Percentiles rank a stretch among this genome's conserved stretches.
phyloP scores from a whole-genome alignment of 306 rosid genomes.

The Medicago ruthenica region DNA sequence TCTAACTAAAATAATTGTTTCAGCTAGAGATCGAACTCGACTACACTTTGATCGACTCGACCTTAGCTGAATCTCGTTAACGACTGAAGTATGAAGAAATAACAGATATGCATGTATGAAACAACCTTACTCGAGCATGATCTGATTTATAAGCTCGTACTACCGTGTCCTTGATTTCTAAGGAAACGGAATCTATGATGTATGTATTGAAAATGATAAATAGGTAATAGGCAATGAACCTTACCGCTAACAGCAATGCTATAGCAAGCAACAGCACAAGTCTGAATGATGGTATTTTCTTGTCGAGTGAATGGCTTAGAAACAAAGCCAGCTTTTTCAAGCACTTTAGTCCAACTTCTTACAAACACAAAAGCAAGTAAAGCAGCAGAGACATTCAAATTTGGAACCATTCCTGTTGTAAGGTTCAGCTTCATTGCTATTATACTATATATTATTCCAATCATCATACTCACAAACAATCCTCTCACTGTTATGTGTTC shows the following conservation, averaged over 20 bases:
- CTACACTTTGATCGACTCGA: background rate
- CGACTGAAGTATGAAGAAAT: background rate
- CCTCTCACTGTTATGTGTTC: conserved; percentile 83
- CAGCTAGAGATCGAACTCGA: background rate
- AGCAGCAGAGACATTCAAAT: conserved; percentile 88
- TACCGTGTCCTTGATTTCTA: background rate
- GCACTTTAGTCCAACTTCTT: conserved; percentile 73
- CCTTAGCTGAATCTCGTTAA: background rate
- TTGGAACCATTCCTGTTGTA: conserved; percentile 85
- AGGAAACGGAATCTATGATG: background rate
- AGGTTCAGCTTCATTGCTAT: conserved; percentile 92
- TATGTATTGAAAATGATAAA: background rate
- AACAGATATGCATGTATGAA: background rate
- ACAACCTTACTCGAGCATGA: conserved; percentile 35
- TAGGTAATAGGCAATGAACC: background rate
- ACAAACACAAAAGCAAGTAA: conserved; percentile 77
- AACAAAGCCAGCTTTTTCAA: conserved; percentile 62
- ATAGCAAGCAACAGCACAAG: conserved; percentile 90
- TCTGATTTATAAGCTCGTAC: background rate
- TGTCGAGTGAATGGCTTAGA: conserved; percentile 86
- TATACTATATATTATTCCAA: conserved; percentile 72
- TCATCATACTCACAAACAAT: conserved; percentile 68
- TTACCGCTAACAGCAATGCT: conserved; percentile 77
- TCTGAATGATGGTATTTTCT: conserved; percentile 94
- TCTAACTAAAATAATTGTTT: background rate